phyloP scores from a whole-genome alignment of 805 yeast species.

The Teunomyces kruisii region DNA sequence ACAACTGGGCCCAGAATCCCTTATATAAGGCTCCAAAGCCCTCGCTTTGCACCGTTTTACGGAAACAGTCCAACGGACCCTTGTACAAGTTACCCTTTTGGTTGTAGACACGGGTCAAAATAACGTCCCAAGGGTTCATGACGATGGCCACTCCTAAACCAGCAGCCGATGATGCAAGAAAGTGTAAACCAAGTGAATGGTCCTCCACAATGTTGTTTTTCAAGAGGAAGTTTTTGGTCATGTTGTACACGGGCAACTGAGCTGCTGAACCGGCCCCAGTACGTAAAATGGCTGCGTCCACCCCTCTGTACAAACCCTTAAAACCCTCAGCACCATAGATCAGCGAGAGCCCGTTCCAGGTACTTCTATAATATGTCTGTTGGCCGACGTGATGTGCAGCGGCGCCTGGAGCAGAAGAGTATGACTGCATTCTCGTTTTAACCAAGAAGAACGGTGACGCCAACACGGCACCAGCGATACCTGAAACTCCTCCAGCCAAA shows the following conservation, averaged over 20 bases:
- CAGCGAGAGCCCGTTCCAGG: constrained; percentile 63
- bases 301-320: constrained; percentile 81
- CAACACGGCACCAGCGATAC: constrained; percentile 82
- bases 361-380: constrained; percentile 81
- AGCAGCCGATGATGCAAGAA: constrained; percentile 70
- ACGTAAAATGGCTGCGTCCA: constrained; percentile 90
- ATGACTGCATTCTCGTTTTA: constrained; percentile 96
- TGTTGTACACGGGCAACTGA: constrained; percentile 87
- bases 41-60: constrained; percentile 78
- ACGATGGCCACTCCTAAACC: constrained; percentile 93
- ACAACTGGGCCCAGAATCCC: constrained; percentile 90
- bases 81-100: constrained; percentile 85
- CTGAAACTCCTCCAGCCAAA: constrained; percentile 77
- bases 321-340: constrained; percentile 70
- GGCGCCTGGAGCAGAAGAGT: constrained; percentile 50
- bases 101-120: constrained; percentile 91
- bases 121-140: constrained; percentile 98
- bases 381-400: constrained; percentile 64
- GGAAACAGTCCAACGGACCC: constrained; percentile 86
- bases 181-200: constrained; percentile 65
- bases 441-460: constrained; percentile 92
- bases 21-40: constrained; percentile 89
- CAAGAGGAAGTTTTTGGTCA: constrained; percentile 63
- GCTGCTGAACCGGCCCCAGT: constrained; percentile 96
- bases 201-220: constrained; percentile 53